Conservation (phyloP, 352 stramenopile species). For the Phytophthora melonis region DNA sequence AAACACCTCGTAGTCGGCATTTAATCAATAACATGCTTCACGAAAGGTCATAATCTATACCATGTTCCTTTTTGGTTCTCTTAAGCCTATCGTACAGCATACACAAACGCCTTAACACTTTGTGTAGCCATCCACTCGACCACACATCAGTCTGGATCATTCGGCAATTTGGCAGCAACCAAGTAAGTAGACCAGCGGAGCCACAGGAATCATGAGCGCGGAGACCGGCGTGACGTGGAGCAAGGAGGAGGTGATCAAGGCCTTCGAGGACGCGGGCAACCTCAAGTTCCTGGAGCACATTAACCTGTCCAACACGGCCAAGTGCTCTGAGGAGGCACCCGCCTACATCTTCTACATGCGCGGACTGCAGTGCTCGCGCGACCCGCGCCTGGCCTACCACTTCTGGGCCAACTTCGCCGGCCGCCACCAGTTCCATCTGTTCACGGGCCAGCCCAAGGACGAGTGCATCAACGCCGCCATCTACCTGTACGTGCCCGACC, state of each 20-base stretch:
- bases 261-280: conserved; percentile 63
- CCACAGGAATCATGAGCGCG: conserved; percentile 26
- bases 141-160: conserved; percentile 31
- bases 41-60: not conserved
- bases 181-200: not conserved
- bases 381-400: conserved; percentile 72
- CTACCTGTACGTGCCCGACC: conserved; percentile 67
- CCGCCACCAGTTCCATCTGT: conserved; percentile 79
- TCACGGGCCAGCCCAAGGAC: conserved; percentile 65
- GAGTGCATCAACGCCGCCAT: conserved; percentile 69
- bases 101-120: not conserved
- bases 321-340: conserved; percentile 56
- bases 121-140: conserved; percentile 31
- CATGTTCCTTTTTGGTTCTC: not conserved
- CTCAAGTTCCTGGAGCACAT: conserved; percentile 81
- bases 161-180: conserved; percentile 21
- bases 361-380: conserved; percentile 67
- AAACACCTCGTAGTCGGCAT: not conserved
- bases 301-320: conserved; percentile 70
- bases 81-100: not conserved
- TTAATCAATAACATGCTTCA: not conserved
- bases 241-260: conserved; percentile 60
- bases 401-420: conserved; percentile 74
- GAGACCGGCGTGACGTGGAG: conserved; percentile 45
- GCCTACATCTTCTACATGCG: conserved; percentile 73